Base-by-base conservation (phyloP, 2,329 filamentous ascomycete species). In the Hymenoscyphus fraxineus region DNA sequence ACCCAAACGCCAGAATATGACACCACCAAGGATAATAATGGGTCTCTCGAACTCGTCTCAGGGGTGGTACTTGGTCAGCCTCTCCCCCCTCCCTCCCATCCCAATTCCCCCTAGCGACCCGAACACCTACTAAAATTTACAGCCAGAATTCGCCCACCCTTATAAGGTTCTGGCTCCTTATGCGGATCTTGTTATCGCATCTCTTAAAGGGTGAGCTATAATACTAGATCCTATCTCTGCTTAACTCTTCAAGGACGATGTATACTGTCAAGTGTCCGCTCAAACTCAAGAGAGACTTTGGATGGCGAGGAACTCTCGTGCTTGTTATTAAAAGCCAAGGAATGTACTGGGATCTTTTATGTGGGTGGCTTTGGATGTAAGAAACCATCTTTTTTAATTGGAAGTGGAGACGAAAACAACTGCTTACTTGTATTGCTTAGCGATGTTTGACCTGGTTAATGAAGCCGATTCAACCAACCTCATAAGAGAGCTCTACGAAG, bases 401-500 rank as follows among this genome's bases (percentile, higher is more conserved):
- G 9, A 7, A 10, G 35, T 7, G 35, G 35, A 35, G 35, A 35
- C 9, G 35, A 6, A 35, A 35, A 1, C 6, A 10, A 35, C 27
- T 35, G 35, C 35, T 35, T 7, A 35, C 35, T 6, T 10, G 9
- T 35, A 10, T 35, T 35, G 35, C 7, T 35, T 35, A 35, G 35
- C 35, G 35, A 35, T 35, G 4, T 35, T 35, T 10, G 35, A 35
- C 35, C 35, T 35, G 5, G 35, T 35, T 10, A 77, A 35, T 35
- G 35, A 35, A 2, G 35, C 35, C 35, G 35, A 35, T 35, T 35
- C 83, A 19, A 82, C 84, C 68, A 76, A 80, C 66, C 77, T 91
- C 57, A 85, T 87, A 69, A 76, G 79, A 64, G 85, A 89, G 74
- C 89, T 91, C 74, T 83, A 81, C 72, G 78, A 79, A 47, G 80